phyloP scores from a whole-genome alignment of 1,284 basidiomycete species.

The Sanghuangporus baumii region DNA sequence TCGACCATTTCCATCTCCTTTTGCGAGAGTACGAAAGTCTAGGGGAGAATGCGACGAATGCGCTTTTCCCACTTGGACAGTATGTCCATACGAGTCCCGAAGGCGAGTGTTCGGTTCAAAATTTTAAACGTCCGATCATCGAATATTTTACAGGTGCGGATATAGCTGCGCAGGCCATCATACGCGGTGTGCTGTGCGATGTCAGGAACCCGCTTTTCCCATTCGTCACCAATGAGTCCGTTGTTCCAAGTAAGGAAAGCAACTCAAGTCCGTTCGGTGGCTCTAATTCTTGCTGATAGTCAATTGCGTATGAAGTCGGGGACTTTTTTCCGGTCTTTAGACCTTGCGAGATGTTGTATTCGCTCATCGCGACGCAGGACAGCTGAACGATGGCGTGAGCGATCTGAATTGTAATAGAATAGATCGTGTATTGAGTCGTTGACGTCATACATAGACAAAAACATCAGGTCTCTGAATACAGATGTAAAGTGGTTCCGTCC shows the following conservation, averaged over 20 bases:
- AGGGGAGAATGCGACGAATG: conserved; percentile 35
- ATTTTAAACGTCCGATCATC: background rate
- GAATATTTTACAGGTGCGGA: background rate
- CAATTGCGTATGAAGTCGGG: no score
- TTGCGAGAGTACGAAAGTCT: conserved; percentile 37
- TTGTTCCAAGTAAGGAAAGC: conserved; percentile 1
- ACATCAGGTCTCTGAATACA: no score
- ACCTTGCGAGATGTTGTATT: no score
- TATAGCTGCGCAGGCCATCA: conserved; percentile 6
- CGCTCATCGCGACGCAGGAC: no score
- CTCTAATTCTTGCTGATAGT: background rate
- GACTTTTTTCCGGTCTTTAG: no score
- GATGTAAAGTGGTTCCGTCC: no score
- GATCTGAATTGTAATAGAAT: no score
- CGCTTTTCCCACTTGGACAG: conserved; percentile 39
- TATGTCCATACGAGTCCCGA: conserved; percentile 41
- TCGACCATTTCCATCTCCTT: conserved; percentile 42
- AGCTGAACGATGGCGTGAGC: no score
- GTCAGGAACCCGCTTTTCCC: background rate
- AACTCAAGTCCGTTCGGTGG: background rate
- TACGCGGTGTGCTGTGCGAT: conserved; percentile 5
- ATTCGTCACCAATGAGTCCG: background rate
- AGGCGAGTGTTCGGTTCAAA: background rate
- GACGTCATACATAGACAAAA: no score
- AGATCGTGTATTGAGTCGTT: no score